A percentile compares a stretch with the other conserved stretches of the same genome.
Evolutionary conservation across 1,284 basidiomycete genomes (phyloP).

Genomic region (Boletus semigastroideus): DNA sequence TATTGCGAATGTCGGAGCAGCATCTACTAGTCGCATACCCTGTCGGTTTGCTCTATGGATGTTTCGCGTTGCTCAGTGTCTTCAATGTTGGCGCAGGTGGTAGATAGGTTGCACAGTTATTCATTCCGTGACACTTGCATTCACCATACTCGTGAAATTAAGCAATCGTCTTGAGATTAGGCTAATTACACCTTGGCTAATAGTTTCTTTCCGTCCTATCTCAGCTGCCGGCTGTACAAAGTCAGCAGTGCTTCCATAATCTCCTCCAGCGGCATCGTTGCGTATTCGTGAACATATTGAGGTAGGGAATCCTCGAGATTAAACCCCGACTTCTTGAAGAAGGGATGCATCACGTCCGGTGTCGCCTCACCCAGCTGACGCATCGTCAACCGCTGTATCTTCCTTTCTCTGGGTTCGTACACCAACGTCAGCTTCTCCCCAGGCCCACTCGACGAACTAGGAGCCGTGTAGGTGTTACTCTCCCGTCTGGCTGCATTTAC

Average conservation of each 20-base stretch:
- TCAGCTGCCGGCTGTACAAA: slow-evolving; percentile 78
- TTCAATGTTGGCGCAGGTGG: slow-evolving; percentile 57
- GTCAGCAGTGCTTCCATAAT: slow-evolving; percentile 82
- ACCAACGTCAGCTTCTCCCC: slow-evolving; percentile 37
- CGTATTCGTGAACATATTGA: slow-evolving; percentile 85
- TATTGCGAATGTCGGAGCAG: slow-evolving; percentile 92
- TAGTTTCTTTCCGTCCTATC: slow-evolving; percentile 9
- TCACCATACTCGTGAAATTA: too few relatives aligned
- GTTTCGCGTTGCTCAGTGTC: slow-evolving; percentile 86
- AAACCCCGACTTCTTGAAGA: slow-evolving; percentile 81
- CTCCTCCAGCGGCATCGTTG: slow-evolving; percentile 78
- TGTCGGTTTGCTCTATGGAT: slow-evolving; percentile 87
- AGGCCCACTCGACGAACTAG: slow-evolving; percentile 1
- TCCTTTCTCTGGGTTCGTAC: slow-evolving; percentile 54
- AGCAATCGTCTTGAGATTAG: too few relatives aligned
- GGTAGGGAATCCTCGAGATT: slow-evolving; percentile 80
- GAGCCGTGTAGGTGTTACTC: not conserved
- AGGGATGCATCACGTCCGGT: slow-evolving; percentile 84
- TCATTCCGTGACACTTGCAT: slow-evolving; percentile 10
- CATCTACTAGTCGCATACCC: slow-evolving; percentile 93
- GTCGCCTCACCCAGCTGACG: slow-evolving; percentile 85
- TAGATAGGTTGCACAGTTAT: slow-evolving; percentile 24
- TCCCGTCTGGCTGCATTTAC: slow-evolving; percentile 12
- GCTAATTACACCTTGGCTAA: not conserved
- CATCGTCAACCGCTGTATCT: slow-evolving; percentile 76